A percentile compares a stretch with the other conserved stretches of the same genome.
Evolutionary conservation across 176 grass and related monocot species (phyloP).

Genomic region (Triticum timopheevii): DNA sequence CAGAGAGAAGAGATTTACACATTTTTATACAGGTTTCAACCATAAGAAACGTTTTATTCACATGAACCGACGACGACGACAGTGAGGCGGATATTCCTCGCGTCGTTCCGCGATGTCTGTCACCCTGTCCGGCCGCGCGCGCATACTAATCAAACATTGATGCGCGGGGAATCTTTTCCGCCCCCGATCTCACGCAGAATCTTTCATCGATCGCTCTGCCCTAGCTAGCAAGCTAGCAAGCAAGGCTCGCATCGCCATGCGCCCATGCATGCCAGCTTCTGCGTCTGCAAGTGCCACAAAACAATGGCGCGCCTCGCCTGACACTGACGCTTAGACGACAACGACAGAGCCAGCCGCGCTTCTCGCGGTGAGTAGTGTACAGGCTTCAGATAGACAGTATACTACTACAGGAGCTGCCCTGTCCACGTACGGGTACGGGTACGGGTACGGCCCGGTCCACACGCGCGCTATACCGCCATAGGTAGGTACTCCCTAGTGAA

Average conservation of each 20-base stretch:
- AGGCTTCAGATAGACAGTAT: not conserved
- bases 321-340: conserved; percentile 14
- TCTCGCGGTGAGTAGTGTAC: conserved; percentile 35
- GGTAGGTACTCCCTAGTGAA: no score
- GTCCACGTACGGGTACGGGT: no score
- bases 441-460: no score
- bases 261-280: conserved; percentile 3
- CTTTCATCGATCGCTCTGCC: conserved; percentile 32
- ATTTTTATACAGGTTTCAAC: not conserved
- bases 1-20: not conserved
- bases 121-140: not conserved
- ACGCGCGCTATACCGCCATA: no score
- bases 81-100: conserved; percentile 40
- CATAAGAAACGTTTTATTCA: not conserved
- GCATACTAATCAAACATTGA: not conserved
- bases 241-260: not conserved
- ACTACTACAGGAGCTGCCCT: not conserved
- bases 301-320: conserved; percentile 9
- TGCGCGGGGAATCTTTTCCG: conserved; percentile 26
- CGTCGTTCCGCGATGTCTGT: conserved; percentile 30
- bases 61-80: not conserved
- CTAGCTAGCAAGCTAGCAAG: no score
- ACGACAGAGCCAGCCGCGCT: conserved; percentile 28
- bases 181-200: conserved; percentile 16
- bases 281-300: conserved; percentile 12